Conservation (phyloP, 164 flowering plant species). For the Magnolia kwangsiensis region DNA sequence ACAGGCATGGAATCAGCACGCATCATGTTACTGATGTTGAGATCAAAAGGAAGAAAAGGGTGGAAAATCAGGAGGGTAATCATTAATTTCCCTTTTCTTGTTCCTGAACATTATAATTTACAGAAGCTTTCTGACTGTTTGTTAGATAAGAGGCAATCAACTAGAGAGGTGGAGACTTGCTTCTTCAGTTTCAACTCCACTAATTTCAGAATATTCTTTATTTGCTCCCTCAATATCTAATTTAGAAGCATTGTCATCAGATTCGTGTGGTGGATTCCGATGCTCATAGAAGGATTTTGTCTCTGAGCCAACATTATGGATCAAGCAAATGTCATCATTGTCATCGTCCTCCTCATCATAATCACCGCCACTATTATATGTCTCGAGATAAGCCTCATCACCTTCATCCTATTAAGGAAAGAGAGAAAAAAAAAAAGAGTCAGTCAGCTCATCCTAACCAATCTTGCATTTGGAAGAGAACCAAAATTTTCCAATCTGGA, state of each 20-base stretch:
- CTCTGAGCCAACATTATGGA: constrained; percentile 18
- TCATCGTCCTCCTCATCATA: constrained; percentile 3
- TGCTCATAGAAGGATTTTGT: constrained; percentile 23
- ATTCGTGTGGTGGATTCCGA: constrained; percentile 18
- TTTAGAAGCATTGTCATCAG: constrained; percentile 15
- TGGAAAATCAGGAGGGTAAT: background rate
- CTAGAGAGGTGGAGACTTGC: background rate
- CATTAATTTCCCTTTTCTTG: background rate
- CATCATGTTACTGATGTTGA: background rate
- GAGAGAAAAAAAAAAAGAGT: constrained; percentile 1
- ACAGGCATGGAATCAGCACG: background rate
- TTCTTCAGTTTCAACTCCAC: background rate
- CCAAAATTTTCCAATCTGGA: background rate
- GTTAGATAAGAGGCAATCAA: background rate
- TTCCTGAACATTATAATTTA: background rate
- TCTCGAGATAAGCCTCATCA: constrained; percentile 63
- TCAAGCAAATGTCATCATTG: constrained; percentile 7
- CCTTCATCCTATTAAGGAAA: constrained; percentile 55
- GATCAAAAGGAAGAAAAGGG: background rate
- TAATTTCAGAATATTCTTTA: background rate
- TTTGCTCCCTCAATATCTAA: background rate
- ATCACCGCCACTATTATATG: constrained; percentile 32
- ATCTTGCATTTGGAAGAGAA: background rate
- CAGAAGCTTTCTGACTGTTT: background rate
- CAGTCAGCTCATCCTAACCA: background rate